Evolutionary conservation across 257 asterid species (phyloP).

Genomic region (Solanum appendiculatum): DNA sequence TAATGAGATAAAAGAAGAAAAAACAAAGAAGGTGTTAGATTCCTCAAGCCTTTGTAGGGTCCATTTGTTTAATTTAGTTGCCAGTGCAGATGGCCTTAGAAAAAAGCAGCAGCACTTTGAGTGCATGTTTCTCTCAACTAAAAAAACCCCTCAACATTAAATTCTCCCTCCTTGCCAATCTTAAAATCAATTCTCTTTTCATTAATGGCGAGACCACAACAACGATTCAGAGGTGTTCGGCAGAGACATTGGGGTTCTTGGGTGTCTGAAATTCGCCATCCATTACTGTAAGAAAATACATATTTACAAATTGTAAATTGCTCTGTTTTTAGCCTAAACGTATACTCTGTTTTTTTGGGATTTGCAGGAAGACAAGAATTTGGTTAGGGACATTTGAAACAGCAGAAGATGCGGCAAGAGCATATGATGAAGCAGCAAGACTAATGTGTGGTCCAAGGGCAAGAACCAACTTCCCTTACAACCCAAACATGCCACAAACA

Average conservation of each 20-base stretch:
- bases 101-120: no score
- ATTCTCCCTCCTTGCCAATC: no score
- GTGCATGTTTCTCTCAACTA: neutral
- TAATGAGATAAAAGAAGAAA: neutral
- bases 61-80: no score
- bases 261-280: slow-evolving; percentile 98
- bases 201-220: slow-evolving; percentile 54
- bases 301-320: no score
- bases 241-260: slow-evolving; percentile 97
- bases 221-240: slow-evolving; percentile 77
- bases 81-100: no score
- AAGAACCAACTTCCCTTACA: slow-evolving; percentile 60
- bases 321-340: neutral
- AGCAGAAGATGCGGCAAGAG: slow-evolving; percentile 85
- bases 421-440: slow-evolving; percentile 82
- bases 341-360: neutral
- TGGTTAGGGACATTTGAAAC: slow-evolving; percentile 95
- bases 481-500: slow-evolving; percentile 39
- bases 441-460: slow-evolving; percentile 79
- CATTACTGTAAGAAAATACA: slow-evolving; percentile 36
- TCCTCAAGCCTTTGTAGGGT: no score
- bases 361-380: slow-evolving; percentile 67
- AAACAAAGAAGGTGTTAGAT: neutral
- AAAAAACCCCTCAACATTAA: neutral
- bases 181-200: no score